Conservation (phyloP, 1,284 basidiomycete species). For the Leccinum ponderosum region DNA sequence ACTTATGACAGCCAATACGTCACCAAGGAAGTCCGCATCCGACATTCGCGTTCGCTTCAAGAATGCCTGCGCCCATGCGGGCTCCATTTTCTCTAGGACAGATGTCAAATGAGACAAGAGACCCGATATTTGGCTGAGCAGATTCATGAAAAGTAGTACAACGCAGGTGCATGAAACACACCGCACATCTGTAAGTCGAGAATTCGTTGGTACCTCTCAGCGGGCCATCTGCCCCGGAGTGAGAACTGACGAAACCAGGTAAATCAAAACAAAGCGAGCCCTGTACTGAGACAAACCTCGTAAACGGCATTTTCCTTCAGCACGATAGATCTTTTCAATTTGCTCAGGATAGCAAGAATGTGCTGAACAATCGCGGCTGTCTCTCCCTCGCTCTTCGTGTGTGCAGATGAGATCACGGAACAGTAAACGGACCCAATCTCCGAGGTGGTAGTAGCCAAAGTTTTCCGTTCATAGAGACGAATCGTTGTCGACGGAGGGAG, state of each 20-base stretch:
- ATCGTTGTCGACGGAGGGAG: constrained; percentile 72
- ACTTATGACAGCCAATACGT: constrained; percentile 81
- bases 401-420: constrained; percentile 64
- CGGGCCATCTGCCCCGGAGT: constrained; percentile 68
- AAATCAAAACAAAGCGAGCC: neutral
- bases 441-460: constrained; percentile 59
- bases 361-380: constrained; percentile 51
- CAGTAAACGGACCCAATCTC: constrained; percentile 70
- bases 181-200: constrained; percentile 62
- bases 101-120: constrained; percentile 66
- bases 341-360: constrained; percentile 62
- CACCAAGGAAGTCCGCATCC: constrained; percentile 83
- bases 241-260: constrained; percentile 51
- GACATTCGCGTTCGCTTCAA: constrained; percentile 73
- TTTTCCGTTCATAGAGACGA: constrained; percentile 62
- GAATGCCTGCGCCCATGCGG: constrained; percentile 75
- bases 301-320: constrained; percentile 63
- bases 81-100: constrained; percentile 63
- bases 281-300: constrained; percentile 47
- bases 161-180: constrained; percentile 14
- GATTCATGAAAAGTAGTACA: neutral
- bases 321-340: constrained; percentile 57
- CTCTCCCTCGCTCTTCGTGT: constrained; percentile 44
- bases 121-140: constrained; percentile 56
- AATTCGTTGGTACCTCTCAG: constrained; percentile 63